Evolutionary conservation across 495 filamentous ascomycete species (phyloP), one percentile per base, ranked within the genome.

Genomic region (Xylaria cubensis): DNA sequence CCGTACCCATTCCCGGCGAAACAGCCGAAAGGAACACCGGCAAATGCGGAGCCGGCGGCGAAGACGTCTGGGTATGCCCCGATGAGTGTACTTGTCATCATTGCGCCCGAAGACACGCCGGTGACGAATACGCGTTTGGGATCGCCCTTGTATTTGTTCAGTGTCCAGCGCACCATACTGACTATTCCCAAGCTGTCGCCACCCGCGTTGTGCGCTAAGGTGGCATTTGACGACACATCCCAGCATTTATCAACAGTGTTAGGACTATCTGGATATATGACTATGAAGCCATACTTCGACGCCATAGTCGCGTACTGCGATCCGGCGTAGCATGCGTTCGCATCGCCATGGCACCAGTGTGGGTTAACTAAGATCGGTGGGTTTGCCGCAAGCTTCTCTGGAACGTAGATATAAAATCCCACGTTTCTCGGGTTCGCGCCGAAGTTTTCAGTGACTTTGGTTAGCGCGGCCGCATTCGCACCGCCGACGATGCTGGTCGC

Each of bases 21-120:
- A 81, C 90, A 91, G 9, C 88, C 89, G 36, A 85, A 88, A 12
- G 89, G 81, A 1, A 92, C 88, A 26, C 90, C 90, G 7, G 87
- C 80, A 79, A 90, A 91, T 48, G 81, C 88, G 10, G 82, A 84
- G 4, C 81, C 83, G 17, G 78, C 82, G 3, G 78, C 81, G 61
- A 85, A 85, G 26, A 85, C 34, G 67, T 85, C 83, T 3, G 83
- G 80, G 61, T 83, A 83, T 0, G 80, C 72, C 4, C 79, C 81
- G 0, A 81, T 67, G 17, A 83, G 67, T 12, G 80, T 75, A 42
- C 80, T 83, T 0, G 85, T 85, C 86, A 88, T 87, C 82, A 87
- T 87, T 1, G 84, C 86, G 1, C 86, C 86, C 0, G 84, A 86
- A 12, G 82, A 85, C 1, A 82, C 74, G 3, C 85, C 85, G 46